Evolutionary conservation across 1,139 yeast genomes (phyloP).

Genomic region (Suhomyces maxii): DNA sequence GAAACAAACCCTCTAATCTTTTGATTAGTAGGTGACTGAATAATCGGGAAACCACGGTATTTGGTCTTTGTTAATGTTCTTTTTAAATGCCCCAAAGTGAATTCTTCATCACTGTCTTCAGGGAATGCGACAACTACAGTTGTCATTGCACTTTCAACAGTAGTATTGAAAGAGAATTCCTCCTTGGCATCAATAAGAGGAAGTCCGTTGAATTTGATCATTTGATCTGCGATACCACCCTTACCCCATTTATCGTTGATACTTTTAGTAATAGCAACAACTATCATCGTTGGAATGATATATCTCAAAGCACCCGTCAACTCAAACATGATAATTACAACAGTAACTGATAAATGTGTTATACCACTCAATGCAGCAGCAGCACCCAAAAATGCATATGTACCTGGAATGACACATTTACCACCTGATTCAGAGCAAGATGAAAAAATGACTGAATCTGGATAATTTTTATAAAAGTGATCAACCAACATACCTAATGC

Average conservation of each 20-base stretch:
- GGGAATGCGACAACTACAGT: conserved; percentile 51
- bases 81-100: conserved; percentile 39
- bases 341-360: conserved; percentile 87
- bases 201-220: conserved; percentile 84
- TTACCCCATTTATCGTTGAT: conserved; percentile 75
- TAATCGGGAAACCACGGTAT: conserved; percentile 60
- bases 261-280: conserved; percentile 84
- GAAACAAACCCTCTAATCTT: conserved; percentile 38
- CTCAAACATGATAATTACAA: conserved; percentile 94
- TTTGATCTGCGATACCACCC: conserved; percentile 93
- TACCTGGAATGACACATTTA: conserved; percentile 82
- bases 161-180: conserved; percentile 54
- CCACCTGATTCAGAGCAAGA: conserved; percentile 40
- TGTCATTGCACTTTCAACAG: conserved; percentile 69
- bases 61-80: conserved; percentile 37
- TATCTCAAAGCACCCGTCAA: conserved; percentile 89
- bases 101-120: conserved; percentile 27
- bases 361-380: conserved; percentile 95
- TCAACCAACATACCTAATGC: conserved; percentile 75
- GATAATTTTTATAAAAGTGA: conserved; percentile 44
- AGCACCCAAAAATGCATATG: conserved; percentile 96
- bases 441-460: conserved; percentile 46
- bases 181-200: conserved; percentile 82
- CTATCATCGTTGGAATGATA: conserved; percentile 93
- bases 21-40: conserved; percentile 32